Conservation (phyloP, 2,329 filamentous ascomycete genomes). For the Fusarium brevicatenulatum region DNA sequence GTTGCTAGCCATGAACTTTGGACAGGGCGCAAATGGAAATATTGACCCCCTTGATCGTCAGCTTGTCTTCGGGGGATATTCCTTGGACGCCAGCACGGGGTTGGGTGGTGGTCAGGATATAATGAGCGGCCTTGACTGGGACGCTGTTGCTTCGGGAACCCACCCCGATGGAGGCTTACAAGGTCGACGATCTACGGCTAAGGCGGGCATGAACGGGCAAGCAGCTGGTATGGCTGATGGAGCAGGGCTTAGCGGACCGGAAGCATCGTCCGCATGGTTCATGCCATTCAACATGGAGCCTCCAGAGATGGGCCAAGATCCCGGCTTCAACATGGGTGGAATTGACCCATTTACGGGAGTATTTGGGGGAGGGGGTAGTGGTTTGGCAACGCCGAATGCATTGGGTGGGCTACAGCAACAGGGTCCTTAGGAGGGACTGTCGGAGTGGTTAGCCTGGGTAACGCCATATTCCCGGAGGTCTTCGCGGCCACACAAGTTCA, state of each 20-base stretch:
- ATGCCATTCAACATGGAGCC: constrained; percentile 93
- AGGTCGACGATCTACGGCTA: constrained; percentile 44
- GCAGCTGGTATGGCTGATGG: constrained; percentile 31
- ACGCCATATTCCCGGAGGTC: constrained; percentile 15
- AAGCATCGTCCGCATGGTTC: constrained; percentile 81
- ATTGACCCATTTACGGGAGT: constrained; percentile 62
- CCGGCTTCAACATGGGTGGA: constrained; percentile 54
- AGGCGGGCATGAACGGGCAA: constrained; percentile 46
- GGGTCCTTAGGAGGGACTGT: constrained; percentile 41
- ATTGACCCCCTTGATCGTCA: constrained; percentile 79
- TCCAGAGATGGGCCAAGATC: constrained; percentile 66
- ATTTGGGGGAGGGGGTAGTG: constrained; percentile 55
- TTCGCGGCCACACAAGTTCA: constrained; percentile 13
- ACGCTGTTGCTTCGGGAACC: constrained; percentile 50
- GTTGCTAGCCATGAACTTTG: constrained; percentile 63
- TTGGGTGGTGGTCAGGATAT: constrained; percentile 51
- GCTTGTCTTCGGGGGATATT: constrained; percentile 80
- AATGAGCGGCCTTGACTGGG: constrained; percentile 58
- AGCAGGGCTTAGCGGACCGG: constrained; percentile 49
- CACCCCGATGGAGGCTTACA: constrained; percentile 43
- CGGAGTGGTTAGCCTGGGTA: constrained; percentile 20
- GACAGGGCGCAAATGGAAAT: constrained; percentile 60
- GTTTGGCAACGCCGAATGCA: constrained; percentile 51
- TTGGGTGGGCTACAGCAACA: constrained; percentile 48
- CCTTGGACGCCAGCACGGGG: constrained; percentile 56